Conservation (phyloP, 179 eudicot genomes). For the Sideroxylon spinosum region DNA sequence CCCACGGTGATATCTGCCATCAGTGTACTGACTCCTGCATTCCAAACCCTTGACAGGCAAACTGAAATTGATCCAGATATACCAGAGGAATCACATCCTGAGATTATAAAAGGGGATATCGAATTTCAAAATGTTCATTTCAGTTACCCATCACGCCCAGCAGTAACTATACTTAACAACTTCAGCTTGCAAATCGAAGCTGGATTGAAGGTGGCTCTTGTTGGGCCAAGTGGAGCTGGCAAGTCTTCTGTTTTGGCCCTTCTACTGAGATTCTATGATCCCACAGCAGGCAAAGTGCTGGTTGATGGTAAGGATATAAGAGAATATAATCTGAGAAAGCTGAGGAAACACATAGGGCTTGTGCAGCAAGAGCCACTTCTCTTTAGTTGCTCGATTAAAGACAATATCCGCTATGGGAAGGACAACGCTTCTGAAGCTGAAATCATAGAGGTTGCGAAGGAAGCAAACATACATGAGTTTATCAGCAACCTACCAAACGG, state of each 20-base stretch:
- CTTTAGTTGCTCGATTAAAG: conserved; percentile 45
- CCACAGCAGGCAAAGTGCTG: conserved; percentile 30
- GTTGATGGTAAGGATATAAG: conserved; percentile 39
- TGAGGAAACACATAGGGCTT: conserved; percentile 42
- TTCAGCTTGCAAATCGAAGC: conserved; percentile 37
- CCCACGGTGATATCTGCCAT: conserved; percentile 48
- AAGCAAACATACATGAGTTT: conserved; percentile 43
- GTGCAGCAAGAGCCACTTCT: conserved; percentile 52
- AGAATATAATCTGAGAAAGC: conserved; percentile 30
- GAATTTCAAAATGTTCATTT: conserved; percentile 33
- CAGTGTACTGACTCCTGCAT: conserved; percentile 39
- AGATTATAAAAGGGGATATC: conserved; percentile 34
- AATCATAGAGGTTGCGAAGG: conserved; percentile 35
- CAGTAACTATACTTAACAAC: conserved; percentile 31
- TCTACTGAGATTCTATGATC: conserved; percentile 45
- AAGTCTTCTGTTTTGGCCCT: conserved; percentile 49
- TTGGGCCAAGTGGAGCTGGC: conserved; percentile 53
- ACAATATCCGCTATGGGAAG: conserved; percentile 41
- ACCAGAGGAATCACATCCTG: conserved; percentile 23
- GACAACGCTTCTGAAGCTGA: conserved; percentile 29
- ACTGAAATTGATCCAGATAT: conserved; percentile 42
- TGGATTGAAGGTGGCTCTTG: conserved; percentile 49
- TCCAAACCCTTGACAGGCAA: conserved; percentile 35
- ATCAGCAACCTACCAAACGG: conserved; percentile 45
- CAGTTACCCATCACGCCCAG: conserved; percentile 35